Percentiles rank a stretch among this genome's conserved stretches.
phyloP scores from a whole-genome alignment of 495 filamentous ascomycete species.

The Neurospora intermedia region DNA sequence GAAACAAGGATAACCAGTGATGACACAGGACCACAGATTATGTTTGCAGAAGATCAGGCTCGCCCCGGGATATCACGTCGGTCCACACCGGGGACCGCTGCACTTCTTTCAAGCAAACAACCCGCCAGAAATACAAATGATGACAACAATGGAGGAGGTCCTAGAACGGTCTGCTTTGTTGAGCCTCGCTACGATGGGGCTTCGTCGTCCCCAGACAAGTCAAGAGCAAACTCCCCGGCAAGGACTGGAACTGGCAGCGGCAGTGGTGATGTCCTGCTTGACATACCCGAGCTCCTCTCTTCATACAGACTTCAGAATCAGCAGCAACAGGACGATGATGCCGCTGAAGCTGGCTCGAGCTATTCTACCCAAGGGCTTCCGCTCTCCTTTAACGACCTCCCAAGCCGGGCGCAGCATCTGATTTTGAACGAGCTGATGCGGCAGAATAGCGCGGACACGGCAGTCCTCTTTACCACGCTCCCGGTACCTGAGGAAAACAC shows the following conservation, averaged over 20 bases:
- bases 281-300: slow-evolving; percentile 26
- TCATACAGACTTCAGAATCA: slow-evolving; percentile 12
- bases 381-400: slow-evolving; percentile 76
- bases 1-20: slow-evolving; percentile 56
- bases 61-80: slow-evolving; percentile 38
- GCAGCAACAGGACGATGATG: slow-evolving; percentile 9
- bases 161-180: slow-evolving; percentile 62
- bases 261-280: slow-evolving; percentile 18
- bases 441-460: slow-evolving; percentile 57
- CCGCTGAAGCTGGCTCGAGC: slow-evolving; percentile 36
- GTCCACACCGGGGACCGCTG: slow-evolving; percentile 26
- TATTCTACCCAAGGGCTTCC: slow-evolving; percentile 52
- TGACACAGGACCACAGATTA: slow-evolving; percentile 59
- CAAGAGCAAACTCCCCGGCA: slow-evolving; percentile 21
- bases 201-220: slow-evolving; percentile 12
- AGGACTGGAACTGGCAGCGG: slow-evolving; percentile 3
- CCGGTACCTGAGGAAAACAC: slow-evolving; percentile 71
- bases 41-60: slow-evolving; percentile 48
- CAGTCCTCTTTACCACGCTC: slow-evolving; percentile 73
- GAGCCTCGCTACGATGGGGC: slow-evolving; percentile 12
- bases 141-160: slow-evolving; percentile 39
- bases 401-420: slow-evolving; percentile 70
- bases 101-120: slow-evolving; percentile 50
- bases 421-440: slow-evolving; percentile 79
- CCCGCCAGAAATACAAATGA: slow-evolving; percentile 43